Percentiles rank a stretch among this genome's conserved stretches.
These are phyloP conservation scores for Entelexis sorbosivorans DNA, from an alignment of 1,139 yeast genomes.

Conservation along the genomic window DNA sequence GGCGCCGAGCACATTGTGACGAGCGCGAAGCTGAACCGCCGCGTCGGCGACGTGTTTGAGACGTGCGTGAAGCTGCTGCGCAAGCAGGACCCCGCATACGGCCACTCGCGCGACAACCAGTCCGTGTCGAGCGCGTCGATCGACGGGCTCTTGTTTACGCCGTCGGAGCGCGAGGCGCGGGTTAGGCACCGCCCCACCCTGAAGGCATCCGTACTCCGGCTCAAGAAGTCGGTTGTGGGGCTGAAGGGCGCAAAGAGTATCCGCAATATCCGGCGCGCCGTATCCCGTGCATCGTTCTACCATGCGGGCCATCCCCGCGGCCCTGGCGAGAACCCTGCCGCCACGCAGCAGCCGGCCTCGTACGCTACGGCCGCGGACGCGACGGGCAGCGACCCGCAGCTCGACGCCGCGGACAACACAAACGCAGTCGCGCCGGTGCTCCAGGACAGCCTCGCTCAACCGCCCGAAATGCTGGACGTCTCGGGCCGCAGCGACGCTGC, in stretches of 20 bases:
- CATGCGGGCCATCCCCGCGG: neutral
- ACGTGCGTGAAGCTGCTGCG: constrained; percentile 67
- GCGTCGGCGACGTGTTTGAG: constrained; percentile 79
- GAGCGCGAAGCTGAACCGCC: constrained; percentile 75
- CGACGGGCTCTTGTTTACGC: constrained; percentile 18
- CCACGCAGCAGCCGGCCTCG: neutral
- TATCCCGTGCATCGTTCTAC: constrained; percentile 16
- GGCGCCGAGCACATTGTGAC: constrained; percentile 70
- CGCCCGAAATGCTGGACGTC: constrained; percentile 13
- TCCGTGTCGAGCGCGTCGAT: constrained; percentile 15
- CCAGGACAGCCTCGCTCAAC: constrained; percentile 8
- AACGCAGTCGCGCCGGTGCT: constrained; percentile 5
- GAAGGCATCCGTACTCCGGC: constrained; percentile 13
- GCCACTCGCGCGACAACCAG: constrained; percentile 7
- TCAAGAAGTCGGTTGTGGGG: constrained; percentile 20
- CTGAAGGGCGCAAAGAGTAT: constrained; percentile 17
- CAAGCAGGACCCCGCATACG: constrained; percentile 6
- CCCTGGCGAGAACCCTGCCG: neutral
- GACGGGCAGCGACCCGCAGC: neutral
- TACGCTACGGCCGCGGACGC: neutral
- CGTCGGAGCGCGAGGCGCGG: constrained; percentile 10
- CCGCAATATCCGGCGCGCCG: constrained; percentile 15
- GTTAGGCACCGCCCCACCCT: constrained; percentile 16
- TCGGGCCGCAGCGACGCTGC: neutral
- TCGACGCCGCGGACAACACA: neutral